Percentiles rank a stretch among this genome's conserved stretches.
Evolutionary conservation across 345 rosid genomes (phyloP).

Genomic region (sweet orange (Citrus sinensis)): DNA sequence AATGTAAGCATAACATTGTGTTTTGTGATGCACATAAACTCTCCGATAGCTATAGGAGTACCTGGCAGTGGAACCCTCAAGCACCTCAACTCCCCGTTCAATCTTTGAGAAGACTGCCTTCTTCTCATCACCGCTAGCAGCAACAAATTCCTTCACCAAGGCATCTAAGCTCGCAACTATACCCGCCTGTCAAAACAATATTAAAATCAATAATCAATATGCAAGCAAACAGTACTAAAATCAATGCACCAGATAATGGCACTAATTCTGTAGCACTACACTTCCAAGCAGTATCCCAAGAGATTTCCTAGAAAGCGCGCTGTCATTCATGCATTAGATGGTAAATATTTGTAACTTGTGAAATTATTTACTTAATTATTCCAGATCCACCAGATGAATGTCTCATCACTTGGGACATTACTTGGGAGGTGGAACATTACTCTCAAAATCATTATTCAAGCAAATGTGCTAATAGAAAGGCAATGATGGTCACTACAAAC

Average conservation of each 20-base stretch:
- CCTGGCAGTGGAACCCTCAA: slow-evolving; percentile 66
- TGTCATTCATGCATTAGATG: background rate
- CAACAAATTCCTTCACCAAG: slow-evolving; percentile 78
- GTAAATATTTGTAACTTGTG: background rate
- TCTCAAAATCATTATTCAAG: background rate
- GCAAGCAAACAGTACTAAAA: background rate
- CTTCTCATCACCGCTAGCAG: slow-evolving; percentile 72
- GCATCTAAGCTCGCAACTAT: slow-evolving; percentile 67
- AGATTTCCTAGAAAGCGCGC: background rate
- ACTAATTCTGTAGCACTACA: background rate
- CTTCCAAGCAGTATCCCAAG: background rate
- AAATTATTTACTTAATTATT: too few relatives aligned
- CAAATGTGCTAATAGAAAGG: background rate
- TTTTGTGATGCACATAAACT: background rate
- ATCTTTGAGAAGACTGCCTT: slow-evolving; percentile 57
- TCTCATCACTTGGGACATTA: background rate
- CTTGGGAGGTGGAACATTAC: background rate
- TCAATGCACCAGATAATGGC: background rate
- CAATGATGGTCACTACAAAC: background rate
- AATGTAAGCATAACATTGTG: background rate
- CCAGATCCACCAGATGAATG: background rate
- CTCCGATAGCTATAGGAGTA: slow-evolving; percentile 15
- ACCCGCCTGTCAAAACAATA: slow-evolving; percentile 65
- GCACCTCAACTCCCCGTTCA: slow-evolving; percentile 74
- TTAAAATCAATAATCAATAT: background rate